Evolutionary conservation across 768 basidiomycete genomes (phyloP), one percentile per base, ranked within the genome.

Genomic region (Coprinopsis cinerea): DNA sequence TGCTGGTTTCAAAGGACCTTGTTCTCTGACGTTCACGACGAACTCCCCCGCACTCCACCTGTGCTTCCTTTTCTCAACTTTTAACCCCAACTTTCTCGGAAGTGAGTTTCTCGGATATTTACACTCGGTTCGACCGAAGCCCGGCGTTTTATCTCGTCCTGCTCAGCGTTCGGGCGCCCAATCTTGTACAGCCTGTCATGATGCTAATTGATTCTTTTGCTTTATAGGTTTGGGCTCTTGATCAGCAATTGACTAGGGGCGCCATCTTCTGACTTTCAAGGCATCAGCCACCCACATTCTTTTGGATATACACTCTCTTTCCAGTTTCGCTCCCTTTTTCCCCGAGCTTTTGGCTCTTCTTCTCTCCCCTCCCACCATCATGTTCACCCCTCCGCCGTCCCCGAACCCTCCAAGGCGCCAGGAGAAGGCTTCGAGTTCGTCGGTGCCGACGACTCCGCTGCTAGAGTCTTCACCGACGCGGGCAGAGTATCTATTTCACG

Each of bases 331-430:
- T 44, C 35, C 24, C 20, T 47, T 32, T 43, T 51, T 3, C 0
- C 23, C 27, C 34, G 39, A 48, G 24, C 26, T 28, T 18, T 40
- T 30, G 20, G 15, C 44, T 36, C 43, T 35, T 28, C 13, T 5
- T 18, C 35, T 43, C 26, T 4, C 28, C 25, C 39, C n/a, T 15
- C 18, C 20, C 42, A 43, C 48, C 28, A 51, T 26, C 55, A 68
- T 68, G 67, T 67, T 68, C 53, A 66, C 65, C 36, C 65, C 67
- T 9, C 66, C 67, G 14, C 60, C 67, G 25, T 69, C 67, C 47
- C 67, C 67, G 24, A 55, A 47, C n/a, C 62, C 61, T 10, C 47
- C 53, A 34, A 47, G 40, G 26, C 20, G 24, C 22, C 44, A 32
- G n/a, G 46, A 46, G 26, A 26, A 5, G 28, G 10, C 18, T n/a